Base-by-base conservation (phyloP, 2,329 filamentous ascomycete genomes). In the Neonectria ditissima region DNA sequence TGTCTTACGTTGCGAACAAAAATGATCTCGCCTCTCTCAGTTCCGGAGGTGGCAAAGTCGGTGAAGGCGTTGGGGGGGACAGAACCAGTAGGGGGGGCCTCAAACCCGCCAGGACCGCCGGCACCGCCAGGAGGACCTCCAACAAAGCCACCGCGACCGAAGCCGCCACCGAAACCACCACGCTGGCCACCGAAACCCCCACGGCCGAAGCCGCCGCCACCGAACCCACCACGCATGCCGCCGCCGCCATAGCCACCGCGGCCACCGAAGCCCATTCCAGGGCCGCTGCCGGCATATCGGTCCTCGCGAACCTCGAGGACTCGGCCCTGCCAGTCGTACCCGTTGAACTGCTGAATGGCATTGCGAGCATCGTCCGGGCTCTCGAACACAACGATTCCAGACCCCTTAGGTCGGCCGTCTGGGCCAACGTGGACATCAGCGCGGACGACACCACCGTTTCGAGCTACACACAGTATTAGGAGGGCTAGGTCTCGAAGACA, bases 281-380 rank as follows among this genome's bases (percentile, higher is more conserved):
- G 71, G 64, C 89, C 89, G 64, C 80, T 83, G 26, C 89, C 90
- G 63, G 96, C 96, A 77, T 94, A 99, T 62, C 96, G 92, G 77
- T 99, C 96, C 80, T 98, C 95, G 67, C 96, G 94, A 67, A 99
- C 96, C 79, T 99, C 96, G 54, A 99, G 88, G 55, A 90, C 83
- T 62, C 96, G 92, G 11, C 96, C 96, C 79, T 98, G 95, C 96
- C 96, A 99, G 69, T 99, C 96, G 78, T 97, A 98, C 63, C 96
- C 96, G 77, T 98, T 97, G 85, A 98, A 99, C 72, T 97, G 94
- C 76, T 94, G 90, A 69, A 99, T 99, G 22, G 96, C 96, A 76
- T 94, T 97, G 70, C 94, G 93, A 44, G 96, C 95, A 80, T 99
- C 96, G 63, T 98, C 94, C 1, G 94, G 89, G 62, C 90, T 95